A percentile compares a stretch with the other conserved stretches of the same genome.
These are phyloP conservation scores for Aspergillus jensenii DNA, from an alignment of 2,329 filamentous ascomycete species.

Conservation along the genomic window DNA sequence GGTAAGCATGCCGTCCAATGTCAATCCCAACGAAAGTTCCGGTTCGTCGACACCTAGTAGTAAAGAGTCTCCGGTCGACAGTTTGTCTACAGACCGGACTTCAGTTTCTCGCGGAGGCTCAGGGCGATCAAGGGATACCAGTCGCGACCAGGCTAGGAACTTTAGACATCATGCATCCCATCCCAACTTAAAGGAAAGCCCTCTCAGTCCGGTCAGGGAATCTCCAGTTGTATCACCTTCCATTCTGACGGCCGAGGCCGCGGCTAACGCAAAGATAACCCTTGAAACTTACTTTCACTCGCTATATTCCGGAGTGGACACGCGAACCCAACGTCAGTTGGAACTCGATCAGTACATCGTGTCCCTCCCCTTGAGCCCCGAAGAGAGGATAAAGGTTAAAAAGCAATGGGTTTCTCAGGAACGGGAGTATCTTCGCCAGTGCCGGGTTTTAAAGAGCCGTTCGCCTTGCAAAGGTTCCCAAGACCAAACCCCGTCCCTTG, in stretches of 20 bases:
- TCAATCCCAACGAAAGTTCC: conserved; percentile 33
- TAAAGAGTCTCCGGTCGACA: conserved; percentile 29
- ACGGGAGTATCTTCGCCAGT: conserved; percentile 71
- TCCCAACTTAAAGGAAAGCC: not conserved
- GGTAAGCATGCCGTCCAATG: conserved; percentile 13
- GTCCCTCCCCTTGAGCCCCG: conserved; percentile 54
- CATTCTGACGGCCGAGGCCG: conserved; percentile 69
- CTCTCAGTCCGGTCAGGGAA: conserved; percentile 13
- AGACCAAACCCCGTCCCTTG: conserved; percentile 53
- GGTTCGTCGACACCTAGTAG: conserved; percentile 33
- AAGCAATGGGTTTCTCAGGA: conserved; percentile 66
- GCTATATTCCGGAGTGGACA: conserved; percentile 57
- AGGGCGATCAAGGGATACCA: conserved; percentile 12
- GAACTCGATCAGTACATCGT: conserved; percentile 66
- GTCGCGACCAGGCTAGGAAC: conserved; percentile 1
- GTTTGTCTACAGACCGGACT: conserved; percentile 36
- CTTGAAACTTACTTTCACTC: conserved; percentile 82
- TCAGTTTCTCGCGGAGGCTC: conserved; percentile 22
- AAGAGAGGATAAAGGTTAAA: conserved; percentile 56
- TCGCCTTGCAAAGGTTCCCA: conserved; percentile 43
- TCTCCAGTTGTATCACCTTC: conserved; percentile 26
- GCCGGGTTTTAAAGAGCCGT: conserved; percentile 66
- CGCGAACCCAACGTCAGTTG: conserved; percentile 61
- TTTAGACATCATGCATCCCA: not conserved
- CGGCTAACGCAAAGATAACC: conserved; percentile 78